Conservation (phyloP, 129 eudicot genomes). For the Pittosporum tobira region DNA sequence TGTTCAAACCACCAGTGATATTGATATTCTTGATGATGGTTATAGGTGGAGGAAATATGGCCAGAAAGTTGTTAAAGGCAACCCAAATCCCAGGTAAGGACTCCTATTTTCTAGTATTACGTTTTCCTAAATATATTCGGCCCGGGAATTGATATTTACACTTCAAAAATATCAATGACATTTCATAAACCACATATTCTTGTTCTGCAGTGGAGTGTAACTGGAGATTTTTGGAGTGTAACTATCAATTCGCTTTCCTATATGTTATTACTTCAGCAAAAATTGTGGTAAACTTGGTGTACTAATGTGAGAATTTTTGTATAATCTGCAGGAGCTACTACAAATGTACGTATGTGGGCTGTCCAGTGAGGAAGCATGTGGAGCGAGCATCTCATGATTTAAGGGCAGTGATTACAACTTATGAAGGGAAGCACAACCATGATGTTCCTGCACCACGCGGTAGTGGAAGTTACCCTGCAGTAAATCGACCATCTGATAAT, state of each 20-base stretch:
- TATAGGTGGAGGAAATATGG: slow-evolving; percentile 98
- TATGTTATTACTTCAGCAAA: not conserved
- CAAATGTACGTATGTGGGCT: slow-evolving; percentile 75
- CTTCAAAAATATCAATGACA: too few relatives aligned
- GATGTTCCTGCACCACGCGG: slow-evolving; percentile 98
- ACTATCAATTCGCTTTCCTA: too few relatives aligned
- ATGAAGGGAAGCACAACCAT: slow-evolving; percentile 97
- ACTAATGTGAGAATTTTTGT: slow-evolving; percentile 10
- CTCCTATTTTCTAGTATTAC: not conserved
- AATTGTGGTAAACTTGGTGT: not conserved
- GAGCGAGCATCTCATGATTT: slow-evolving; percentile 87
- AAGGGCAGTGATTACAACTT: slow-evolving; percentile 92
- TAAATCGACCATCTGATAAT: slow-evolving; percentile 38
- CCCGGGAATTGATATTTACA: too few relatives aligned
- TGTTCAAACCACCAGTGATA: slow-evolving; percentile 92
- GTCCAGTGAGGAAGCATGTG: slow-evolving; percentile 90
- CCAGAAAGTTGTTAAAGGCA: slow-evolving; percentile 93
- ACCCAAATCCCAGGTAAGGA: slow-evolving; percentile 83
- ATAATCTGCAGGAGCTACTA: slow-evolving; percentile 71
- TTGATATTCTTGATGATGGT: slow-evolving; percentile 94
- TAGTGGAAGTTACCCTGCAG: slow-evolving; percentile 55
- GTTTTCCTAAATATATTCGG: too few relatives aligned
- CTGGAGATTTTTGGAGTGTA: slow-evolving; percentile 3
- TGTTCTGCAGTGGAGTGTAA: not conserved
- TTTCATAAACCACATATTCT: too few relatives aligned